Base-by-base conservation (phyloP, 1,139 yeast genomes). In the Zygosaccharomyces sapae region DNA sequence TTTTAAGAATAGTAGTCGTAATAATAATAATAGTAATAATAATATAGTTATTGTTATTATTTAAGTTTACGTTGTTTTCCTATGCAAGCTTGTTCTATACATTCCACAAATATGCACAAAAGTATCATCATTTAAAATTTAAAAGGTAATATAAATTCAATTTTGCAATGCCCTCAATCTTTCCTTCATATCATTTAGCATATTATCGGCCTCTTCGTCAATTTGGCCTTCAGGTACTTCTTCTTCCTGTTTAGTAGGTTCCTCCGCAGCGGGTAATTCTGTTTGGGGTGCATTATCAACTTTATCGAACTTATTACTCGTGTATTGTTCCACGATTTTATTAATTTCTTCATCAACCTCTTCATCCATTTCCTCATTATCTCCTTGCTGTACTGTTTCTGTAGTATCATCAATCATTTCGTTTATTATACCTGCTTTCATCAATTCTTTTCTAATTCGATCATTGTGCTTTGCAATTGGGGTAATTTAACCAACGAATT, bases 351-450 rank as follows among this genome's bases (percentile, higher is more conserved):
- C 87, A 55, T 83, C 88, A 2, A 84, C 83, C 55, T 77, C 85
- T 46, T 75, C 80, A 22, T 78, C 82, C 51, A 80, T 84, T 43
- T 77, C 80, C 45, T 83, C 83, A 52, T 83, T 87, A 29, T 9
- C 13, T 37, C 75, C 84, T 46, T 82, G 88, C 44, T 76, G 80
- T 36, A 83, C 73, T 46, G 77, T 70, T 53, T 90, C 97, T 49
- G 92, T 73, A 59, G 88, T 81, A 62, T 94, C 98, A 48, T 86
- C 89, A 67, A 90, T 82, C 97, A 94, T 92, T 63, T 94, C 98
- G 57, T 86, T 89, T 51, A 94, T 89, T 43, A 94, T 79, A 0
- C 98, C 98, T 3, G 96, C 81, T 65, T 85, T 86, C 79, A 86
- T 83, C 62, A 94, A 75, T 66, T 94, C 98, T 62, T 80, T 52